Base-by-base conservation (phyloP, 257 asterid genomes). In the Solanum tarapatanum region DNA sequence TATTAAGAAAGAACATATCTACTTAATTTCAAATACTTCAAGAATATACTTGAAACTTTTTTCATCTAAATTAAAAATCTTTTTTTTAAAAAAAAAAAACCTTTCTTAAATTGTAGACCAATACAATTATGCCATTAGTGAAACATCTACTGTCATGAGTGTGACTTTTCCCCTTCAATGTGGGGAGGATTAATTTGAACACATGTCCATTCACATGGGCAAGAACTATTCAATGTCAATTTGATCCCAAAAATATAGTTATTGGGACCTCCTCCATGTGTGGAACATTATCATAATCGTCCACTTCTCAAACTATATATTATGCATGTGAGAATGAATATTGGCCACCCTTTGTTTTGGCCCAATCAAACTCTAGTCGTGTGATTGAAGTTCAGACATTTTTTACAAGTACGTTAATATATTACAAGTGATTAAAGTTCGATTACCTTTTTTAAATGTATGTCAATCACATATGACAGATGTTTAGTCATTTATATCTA, bases 211-310 rank as follows among this genome's bases (percentile, higher is more conserved):
- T 82, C 91, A 87, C 91, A 88, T 83, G 90, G 88, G 32, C 36
- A 36, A 74, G 43, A 17, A 33, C 84, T 39, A 41, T 21, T 35
- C 8, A 60, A 35, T 68, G 33, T 39, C 68, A 85, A 72, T 87
- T 87, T 72, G 88, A 87, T 90, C 87, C 82, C 33, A 69, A 85
- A 84, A 58, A 60, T 3, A 60, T 5, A 41, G 36, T 45, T n/a
- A 48, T 73, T 82, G 89, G 92, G 92, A 55, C 93, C 91, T 84
- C 87, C 74, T 86, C 88, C 92, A 91, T 89, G 88, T 90, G 87
- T 87, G 86, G 86, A 74, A 85, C 87, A 69, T 87, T 33, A 36
- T 89, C 87, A 12, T n/a, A 24, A 10, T 43, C 24, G 62, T 24
- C 62, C 14, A 39, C 36, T 39, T 70, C 60, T 76, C 83, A 23